Evolutionary conservation across 768 basidiomycete species (phyloP).

Genomic region (Termitomyces sp.): DNA sequence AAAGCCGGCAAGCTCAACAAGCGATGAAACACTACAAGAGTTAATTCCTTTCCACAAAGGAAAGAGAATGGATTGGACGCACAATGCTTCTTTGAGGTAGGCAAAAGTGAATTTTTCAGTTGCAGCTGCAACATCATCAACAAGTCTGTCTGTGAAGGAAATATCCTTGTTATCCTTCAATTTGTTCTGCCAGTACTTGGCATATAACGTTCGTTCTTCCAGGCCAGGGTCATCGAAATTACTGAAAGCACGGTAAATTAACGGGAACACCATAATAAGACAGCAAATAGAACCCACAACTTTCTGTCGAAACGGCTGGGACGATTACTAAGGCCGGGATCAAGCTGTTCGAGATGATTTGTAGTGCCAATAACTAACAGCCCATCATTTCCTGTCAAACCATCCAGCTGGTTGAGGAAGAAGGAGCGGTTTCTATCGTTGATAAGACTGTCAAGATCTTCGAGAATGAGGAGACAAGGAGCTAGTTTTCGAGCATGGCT

Average conservation of each 20-base stretch:
- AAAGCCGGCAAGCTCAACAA: conserved; percentile 60
- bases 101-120: conserved; percentile 81
- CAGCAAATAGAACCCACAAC: conserved; percentile 48
- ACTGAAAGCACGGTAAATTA: conserved; percentile 33
- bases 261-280: background rate
- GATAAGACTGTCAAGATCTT: conserved; percentile 72
- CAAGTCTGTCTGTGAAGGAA: conserved; percentile 62
- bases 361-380: conserved; percentile 76
- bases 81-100: conserved; percentile 90
- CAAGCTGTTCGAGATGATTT: conserved; percentile 80
- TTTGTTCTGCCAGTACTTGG: conserved; percentile 79
- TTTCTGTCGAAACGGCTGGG: conserved; percentile 87
- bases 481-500: conserved; percentile 64
- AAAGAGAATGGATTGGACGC: conserved; percentile 24
- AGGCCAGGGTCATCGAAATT: conserved; percentile 68
- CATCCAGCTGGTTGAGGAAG: conserved; percentile 87
- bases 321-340: conserved; percentile 70
- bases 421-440: conserved; percentile 76
- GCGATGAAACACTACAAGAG: conserved; percentile 56
- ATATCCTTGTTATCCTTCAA: conserved; percentile 58
- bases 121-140: conserved; percentile 51
- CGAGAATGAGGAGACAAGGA: conserved; percentile 62
- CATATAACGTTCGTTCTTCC: conserved; percentile 65
- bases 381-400: conserved; percentile 76
- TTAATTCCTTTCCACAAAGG: background rate